Evolutionary conservation across 768 basidiomycete species (phyloP).

Genomic region (Panaeolus papilionaceus): DNA sequence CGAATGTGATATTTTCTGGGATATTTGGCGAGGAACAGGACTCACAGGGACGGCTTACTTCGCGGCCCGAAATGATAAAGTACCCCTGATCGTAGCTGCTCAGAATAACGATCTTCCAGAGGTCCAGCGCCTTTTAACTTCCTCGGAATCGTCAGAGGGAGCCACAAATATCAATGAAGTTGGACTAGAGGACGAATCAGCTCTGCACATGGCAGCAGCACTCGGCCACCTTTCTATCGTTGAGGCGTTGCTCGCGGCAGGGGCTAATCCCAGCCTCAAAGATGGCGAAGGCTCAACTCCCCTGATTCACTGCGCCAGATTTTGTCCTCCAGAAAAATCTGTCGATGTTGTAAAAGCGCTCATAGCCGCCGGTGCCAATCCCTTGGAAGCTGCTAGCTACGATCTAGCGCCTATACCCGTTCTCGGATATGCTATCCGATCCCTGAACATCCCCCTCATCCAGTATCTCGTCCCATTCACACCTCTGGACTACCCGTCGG

Average conservation of each 20-base stretch:
- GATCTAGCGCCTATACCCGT: background rate
- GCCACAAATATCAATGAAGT: background rate
- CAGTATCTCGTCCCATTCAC: background rate
- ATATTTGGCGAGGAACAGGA: constrained; percentile 3
- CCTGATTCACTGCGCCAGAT: constrained; percentile 4
- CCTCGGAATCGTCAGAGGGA: background rate
- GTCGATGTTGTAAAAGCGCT: background rate
- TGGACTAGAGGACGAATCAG: background rate
- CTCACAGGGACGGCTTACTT: constrained; percentile 7
- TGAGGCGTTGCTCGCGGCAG: background rate
- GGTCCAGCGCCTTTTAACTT: background rate
- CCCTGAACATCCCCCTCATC: background rate
- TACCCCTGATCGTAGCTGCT: constrained; percentile 11
- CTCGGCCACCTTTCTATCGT: background rate
- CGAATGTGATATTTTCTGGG: constrained; percentile 1
- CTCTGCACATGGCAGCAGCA: constrained; percentile 6
- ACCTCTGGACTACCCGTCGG: background rate
- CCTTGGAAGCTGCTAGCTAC: background rate
- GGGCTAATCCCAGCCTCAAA: constrained; percentile 6
- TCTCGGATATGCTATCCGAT: background rate
- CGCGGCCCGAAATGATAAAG: constrained; percentile 13
- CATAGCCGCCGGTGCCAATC: background rate
- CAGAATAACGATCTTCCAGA: constrained; percentile 1
- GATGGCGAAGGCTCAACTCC: background rate
- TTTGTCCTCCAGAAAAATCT: constrained; percentile 1